Base-by-base conservation (phyloP, 1,284 basidiomycete species). In the Microbotryum saponariae region DNA sequence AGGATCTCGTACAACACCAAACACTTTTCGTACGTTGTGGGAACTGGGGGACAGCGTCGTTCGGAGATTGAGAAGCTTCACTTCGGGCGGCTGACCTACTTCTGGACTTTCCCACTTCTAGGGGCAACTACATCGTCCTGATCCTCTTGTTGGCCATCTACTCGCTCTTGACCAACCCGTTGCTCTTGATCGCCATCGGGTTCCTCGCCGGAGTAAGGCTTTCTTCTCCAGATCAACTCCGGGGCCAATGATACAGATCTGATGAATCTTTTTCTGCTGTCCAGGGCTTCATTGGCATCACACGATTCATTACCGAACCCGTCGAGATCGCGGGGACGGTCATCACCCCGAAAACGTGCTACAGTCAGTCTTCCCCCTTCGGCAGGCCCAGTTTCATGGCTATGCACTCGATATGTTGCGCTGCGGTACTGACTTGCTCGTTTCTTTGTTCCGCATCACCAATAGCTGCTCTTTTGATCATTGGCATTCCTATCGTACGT, bases 61-160 rank as follows among this genome's bases (percentile, higher is more conserved):
- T 31, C 7, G 31, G 31, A 10, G 29, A 6, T 29, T 9, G 29
- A 29, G 31, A 31, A 31, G 9, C 9, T 31, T 10, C 31, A 31
- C 31, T 31, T 31, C 1, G 31, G 31, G 31, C 10, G 2, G 31
- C 31, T 31, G 31, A 31, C 8, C 9, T 9, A 8, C 7, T 42
- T 42, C 18, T 18, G 12, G 29, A 52, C 51, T 14, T 3, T 52
- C 1, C 10, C 50, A 25, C 23, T 52, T 20, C 9, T 45, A 62
- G 59, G 85, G 86, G 88, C 67, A 97, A 97, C 78, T 97, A 97
- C 77, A 83, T 85, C 49, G 77, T 96, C 72, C 82, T 97, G 70
- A 80, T 97, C 21, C 84, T 81, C 56, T 76, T 86, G 52, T 82
- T 97, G 59, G 88, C 85, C 20, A 83, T 97, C 61, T 98, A 97